phyloP scores from a whole-genome alignment of 23 red algal genomes.

The Gracilaria vermiculophylla region DNA sequence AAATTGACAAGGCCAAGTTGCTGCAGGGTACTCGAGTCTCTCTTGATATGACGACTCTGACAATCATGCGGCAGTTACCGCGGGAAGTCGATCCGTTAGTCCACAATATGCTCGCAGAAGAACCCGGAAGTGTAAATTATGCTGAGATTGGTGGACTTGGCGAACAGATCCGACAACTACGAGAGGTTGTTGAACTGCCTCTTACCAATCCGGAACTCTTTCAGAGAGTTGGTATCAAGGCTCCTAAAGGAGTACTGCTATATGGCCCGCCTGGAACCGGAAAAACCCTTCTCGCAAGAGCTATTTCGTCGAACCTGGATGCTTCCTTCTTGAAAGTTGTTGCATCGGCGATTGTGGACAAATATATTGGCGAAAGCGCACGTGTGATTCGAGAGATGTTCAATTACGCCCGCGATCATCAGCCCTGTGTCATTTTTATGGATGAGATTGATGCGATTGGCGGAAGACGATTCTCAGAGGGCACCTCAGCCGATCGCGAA shows the following conservation, averaged over 20 bases:
- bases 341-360: conserved; percentile 97
- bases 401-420: conserved; percentile 92
- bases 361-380: conserved; percentile 99
- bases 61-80: conserved; percentile 98
- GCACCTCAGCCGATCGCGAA: conserved; percentile 98
- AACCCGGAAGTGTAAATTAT: conserved; percentile 79
- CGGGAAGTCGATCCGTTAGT: conserved; percentile 98
- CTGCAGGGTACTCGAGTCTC: conserved; percentile 93
- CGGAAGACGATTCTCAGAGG: conserved; percentile 94
- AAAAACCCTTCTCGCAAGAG: conserved; percentile 93
- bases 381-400: conserved; percentile 99
- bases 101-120: conserved; percentile 98
- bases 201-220: conserved; percentile 99
- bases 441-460: conserved; percentile 99
- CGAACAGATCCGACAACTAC: conserved; percentile 95
- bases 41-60: conserved; percentile 99
- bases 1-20: conserved; percentile 77
- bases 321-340: conserved; percentile 96
- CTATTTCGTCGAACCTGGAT: conserved; percentile 97
- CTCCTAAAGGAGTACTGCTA: conserved; percentile 96
- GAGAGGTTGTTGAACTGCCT: conserved; percentile 97
- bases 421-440: conserved; percentile 99
- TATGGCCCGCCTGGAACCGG: conserved; percentile 99
- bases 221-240: conserved; percentile 91
- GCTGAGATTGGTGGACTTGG: conserved; percentile 94